These are phyloP conservation scores for Beta lomatogona DNA, from an alignment of 179 eudicot species.

Conservation along the genomic window DNA sequence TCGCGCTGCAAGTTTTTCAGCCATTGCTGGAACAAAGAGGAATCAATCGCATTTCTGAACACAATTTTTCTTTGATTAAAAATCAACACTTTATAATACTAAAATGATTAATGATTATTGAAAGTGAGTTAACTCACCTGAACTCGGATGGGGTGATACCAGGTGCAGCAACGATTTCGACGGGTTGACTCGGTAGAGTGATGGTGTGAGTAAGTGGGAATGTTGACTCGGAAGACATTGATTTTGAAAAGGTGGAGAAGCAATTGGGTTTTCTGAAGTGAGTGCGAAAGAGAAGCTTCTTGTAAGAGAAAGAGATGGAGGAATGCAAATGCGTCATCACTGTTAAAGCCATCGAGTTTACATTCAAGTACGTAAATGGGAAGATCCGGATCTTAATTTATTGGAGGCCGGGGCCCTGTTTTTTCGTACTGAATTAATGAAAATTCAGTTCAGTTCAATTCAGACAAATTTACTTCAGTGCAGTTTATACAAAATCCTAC, in stretches of 20 bases:
- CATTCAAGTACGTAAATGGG: too few relatives aligned
- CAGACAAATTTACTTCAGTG: too few relatives aligned
- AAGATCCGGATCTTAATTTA: too few relatives aligned
- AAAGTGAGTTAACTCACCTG: slow-evolving; percentile 39
- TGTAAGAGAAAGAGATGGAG: slow-evolving; percentile 6
- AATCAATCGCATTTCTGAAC: slow-evolving; percentile 78
- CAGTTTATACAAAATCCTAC: too few relatives aligned
- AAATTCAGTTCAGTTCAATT: too few relatives aligned
- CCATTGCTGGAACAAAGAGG: slow-evolving; percentile 84
- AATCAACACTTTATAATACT: neutral
- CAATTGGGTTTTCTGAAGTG: slow-evolving; percentile 6
- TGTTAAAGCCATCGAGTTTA: slow-evolving; percentile 26
- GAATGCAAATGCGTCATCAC: slow-evolving; percentile 5
- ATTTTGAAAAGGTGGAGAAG: slow-evolving; percentile 21
- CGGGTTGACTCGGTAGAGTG: slow-evolving; percentile 53
- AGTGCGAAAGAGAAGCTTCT: neutral
- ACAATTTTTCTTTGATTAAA: neutral
- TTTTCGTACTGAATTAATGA: too few relatives aligned
- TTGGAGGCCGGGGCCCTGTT: too few relatives aligned
- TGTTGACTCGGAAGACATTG: slow-evolving; percentile 39
- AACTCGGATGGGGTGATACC: slow-evolving; percentile 78
- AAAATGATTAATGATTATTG: neutral
- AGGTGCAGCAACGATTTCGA: slow-evolving; percentile 65
- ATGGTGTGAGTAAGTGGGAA: slow-evolving; percentile 57
- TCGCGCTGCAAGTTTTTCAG: slow-evolving; percentile 75